phyloP scores from a whole-genome alignment of 768 basidiomycete genomes.

The Psilocybe azurescens region DNA sequence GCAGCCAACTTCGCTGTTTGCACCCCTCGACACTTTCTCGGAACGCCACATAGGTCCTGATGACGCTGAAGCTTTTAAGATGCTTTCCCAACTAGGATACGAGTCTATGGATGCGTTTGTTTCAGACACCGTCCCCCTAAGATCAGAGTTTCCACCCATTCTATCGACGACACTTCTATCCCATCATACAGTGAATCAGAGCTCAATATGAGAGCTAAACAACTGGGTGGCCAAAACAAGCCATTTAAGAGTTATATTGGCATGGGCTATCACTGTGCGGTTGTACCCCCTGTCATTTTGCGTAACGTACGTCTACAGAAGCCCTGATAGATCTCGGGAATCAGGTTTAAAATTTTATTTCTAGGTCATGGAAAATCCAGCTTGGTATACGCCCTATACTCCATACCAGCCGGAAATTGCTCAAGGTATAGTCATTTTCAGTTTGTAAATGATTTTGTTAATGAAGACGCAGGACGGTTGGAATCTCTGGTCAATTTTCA shows the following conservation, averaged over 20 bases:
- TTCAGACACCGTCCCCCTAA: conserved; percentile 73
- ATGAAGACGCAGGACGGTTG: conserved; percentile 70
- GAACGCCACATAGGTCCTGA: conserved; percentile 95
- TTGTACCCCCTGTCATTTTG: conserved; percentile 94
- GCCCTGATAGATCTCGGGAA: neutral
- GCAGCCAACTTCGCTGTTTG: conserved; percentile 69
- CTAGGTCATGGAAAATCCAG: conserved; percentile 92
- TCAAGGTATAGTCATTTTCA: conserved; percentile 66
- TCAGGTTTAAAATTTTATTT: conserved; percentile 8
- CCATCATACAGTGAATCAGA: conserved; percentile 86
- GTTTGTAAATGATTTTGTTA: conserved; percentile 7
- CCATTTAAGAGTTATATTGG: conserved; percentile 94
- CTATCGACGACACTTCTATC: conserved; percentile 72
- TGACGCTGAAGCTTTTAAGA: conserved; percentile 73
- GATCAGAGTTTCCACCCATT: conserved; percentile 70
- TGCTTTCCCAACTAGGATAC: conserved; percentile 88
- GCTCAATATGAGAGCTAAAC: conserved; percentile 74
- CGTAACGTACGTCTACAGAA: conserved; percentile 65
- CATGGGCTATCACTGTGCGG: conserved; percentile 96
- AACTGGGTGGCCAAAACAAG: conserved; percentile 80
- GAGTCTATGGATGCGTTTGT: conserved; percentile 90
- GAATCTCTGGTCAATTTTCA: conserved; percentile 98
- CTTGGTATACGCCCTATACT: conserved; percentile 97
- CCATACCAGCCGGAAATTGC: conserved; percentile 98
- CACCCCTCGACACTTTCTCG: conserved; percentile 87